Percentiles rank a stretch among this genome's conserved stretches.
Conservation (phyloP, 2,329 filamentous ascomycete genomes). For the Huntiella decipiens region DNA sequence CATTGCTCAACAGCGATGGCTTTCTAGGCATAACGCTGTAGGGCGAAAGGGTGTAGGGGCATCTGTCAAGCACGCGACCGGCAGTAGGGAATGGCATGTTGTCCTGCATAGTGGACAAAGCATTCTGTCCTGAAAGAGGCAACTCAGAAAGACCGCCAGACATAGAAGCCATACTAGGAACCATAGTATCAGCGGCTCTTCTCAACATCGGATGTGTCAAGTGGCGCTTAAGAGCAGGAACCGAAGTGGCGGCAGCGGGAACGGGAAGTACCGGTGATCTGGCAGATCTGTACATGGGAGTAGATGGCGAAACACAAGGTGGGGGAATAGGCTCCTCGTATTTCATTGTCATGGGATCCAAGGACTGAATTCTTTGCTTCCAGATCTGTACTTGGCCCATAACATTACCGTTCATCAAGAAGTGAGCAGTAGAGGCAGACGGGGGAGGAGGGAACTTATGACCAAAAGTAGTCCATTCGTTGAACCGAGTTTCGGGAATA, state of each 20-base stretch:
- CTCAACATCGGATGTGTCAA: conserved; percentile 29
- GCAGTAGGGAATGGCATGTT: conserved; percentile 28
- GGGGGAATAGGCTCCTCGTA: conserved; percentile 20
- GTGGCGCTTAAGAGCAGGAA: conserved; percentile 20
- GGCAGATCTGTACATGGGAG: background rate
- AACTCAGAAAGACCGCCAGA: conserved; percentile 20
- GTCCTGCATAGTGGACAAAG: conserved; percentile 41
- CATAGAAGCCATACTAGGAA: conserved; percentile 35
- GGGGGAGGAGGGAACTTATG: conserved; percentile 64
- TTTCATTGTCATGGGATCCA: conserved; percentile 40
- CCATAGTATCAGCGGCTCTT: conserved; percentile 32
- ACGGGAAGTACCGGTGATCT: background rate
- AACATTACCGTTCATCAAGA: background rate
- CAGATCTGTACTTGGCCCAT: conserved; percentile 26
- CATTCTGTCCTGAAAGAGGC: conserved; percentile 31
- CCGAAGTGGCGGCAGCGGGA: background rate
- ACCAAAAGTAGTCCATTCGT: conserved; percentile 86
- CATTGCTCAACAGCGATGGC: conserved; percentile 32
- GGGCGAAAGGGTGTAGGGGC: conserved; percentile 32
- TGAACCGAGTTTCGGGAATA: conserved; percentile 73
- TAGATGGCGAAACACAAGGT: background rate
- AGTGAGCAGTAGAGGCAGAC: conserved; percentile 28
- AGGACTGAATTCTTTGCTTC: conserved; percentile 36
- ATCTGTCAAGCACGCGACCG: conserved; percentile 22
- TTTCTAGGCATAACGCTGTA: conserved; percentile 29